Conservation (phyloP, 352 stramenopile genomes). For the Globisporangium okanoganense region DNA sequence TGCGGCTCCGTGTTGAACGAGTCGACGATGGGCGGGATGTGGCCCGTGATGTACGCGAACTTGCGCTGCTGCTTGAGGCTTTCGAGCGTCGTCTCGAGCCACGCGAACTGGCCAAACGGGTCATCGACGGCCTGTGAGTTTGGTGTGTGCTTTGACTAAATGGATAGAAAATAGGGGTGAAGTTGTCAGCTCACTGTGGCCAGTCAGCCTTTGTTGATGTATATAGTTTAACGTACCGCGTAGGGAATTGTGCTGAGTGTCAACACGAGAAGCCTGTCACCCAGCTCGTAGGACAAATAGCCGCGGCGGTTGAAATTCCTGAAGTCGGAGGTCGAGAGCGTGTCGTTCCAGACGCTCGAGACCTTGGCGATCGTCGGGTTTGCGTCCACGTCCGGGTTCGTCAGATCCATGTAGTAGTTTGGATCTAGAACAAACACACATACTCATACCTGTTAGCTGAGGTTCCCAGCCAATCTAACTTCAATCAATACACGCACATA, state of each 20-base stretch:
- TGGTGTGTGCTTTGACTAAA: conserved; percentile 67
- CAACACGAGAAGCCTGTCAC: conserved; percentile 58
- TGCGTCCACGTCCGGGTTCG: conserved; percentile 35
- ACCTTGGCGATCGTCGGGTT: conserved; percentile 60
- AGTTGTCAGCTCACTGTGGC: conserved; percentile 28
- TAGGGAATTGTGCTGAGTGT: conserved; percentile 82
- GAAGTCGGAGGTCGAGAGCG: conserved; percentile 47
- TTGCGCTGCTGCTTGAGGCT: conserved; percentile 33
- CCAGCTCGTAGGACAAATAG: conserved; percentile 63
- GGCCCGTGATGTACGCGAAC: conserved; percentile 83
- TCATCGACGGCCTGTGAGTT: conserved; percentile 66
- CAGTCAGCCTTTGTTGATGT: no score
- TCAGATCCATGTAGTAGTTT: conserved; percentile 77
- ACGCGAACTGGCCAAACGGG: conserved; percentile 88
- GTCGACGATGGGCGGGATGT: conserved; percentile 89
- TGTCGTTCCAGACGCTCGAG: conserved; percentile 42
- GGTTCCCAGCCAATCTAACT: neutral
- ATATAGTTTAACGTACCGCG: conserved; percentile 36
- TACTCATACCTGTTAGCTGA: conserved; percentile 17
- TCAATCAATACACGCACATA: conserved; percentile 19
- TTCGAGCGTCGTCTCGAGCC: conserved; percentile 74
- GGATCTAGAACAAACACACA: conserved; percentile 26
- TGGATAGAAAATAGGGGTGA: neutral
- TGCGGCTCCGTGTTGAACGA: conserved; percentile 74
- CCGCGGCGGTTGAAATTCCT: conserved; percentile 46